Conservation (phyloP, 768 basidiomycete species). For the Mycena olivaceomarginata region DNA sequence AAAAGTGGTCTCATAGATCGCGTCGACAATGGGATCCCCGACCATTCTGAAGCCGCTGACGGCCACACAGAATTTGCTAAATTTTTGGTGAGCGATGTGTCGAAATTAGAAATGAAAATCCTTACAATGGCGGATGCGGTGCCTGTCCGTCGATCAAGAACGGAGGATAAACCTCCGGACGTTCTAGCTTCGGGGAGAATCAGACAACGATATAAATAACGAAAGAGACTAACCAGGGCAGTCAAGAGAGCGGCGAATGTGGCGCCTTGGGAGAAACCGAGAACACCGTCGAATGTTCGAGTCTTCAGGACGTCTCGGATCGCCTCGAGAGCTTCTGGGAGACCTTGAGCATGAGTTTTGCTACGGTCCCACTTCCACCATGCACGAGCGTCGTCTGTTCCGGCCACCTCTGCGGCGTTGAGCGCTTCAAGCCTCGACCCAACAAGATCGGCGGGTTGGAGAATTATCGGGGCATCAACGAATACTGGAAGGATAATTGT, state of each 20-base stretch:
- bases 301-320: constrained; percentile 75
- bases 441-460: constrained; percentile 78
- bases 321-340: constrained; percentile 73
- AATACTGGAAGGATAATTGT: constrained; percentile 71
- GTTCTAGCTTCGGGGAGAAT: constrained; percentile 65
- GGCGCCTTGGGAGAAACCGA: constrained; percentile 74
- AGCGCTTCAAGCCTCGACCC: constrained; percentile 52
- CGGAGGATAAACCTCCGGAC: constrained; percentile 69
- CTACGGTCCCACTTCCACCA: constrained; percentile 83
- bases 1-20: constrained; percentile 71
- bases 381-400: constrained; percentile 68
- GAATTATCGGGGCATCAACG: constrained; percentile 80
- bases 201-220: neutral
- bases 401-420: constrained; percentile 62
- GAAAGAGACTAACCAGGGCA: constrained; percentile 72
- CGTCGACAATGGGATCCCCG: constrained; percentile 65
- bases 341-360: constrained; percentile 70
- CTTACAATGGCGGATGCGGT: constrained; percentile 85
- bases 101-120: neutral
- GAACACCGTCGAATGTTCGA: constrained; percentile 77
- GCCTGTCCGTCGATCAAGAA: constrained; percentile 80
- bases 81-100: neutral
- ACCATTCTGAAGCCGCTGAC: constrained; percentile 82
- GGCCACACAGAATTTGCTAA: constrained; percentile 84
- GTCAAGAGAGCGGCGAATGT: constrained; percentile 83